These are phyloP conservation scores for Clavispora asparagi DNA, from an alignment of 805 yeast genomes.

Conservation along the genomic window DNA sequence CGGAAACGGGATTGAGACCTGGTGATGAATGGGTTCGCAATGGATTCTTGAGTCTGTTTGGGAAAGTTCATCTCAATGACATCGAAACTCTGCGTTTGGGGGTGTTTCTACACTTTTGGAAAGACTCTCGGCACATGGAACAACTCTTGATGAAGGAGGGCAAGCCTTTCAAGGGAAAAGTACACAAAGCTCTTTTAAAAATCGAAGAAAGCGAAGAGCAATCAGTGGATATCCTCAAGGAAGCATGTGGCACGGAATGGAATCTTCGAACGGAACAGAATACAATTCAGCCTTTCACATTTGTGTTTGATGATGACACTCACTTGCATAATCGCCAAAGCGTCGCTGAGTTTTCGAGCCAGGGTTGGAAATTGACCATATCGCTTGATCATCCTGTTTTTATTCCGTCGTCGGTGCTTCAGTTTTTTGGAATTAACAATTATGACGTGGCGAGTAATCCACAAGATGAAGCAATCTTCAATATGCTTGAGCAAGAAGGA, in stretches of 20 bases:
- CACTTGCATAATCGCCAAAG: slow-evolving; percentile 1
- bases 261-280: slow-evolving; percentile 6
- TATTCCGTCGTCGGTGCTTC: slow-evolving; percentile 25
- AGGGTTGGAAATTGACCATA: slow-evolving; percentile 24
- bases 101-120: slow-evolving; percentile 32
- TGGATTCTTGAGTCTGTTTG: slow-evolving; percentile 24
- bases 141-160: not conserved
- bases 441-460: slow-evolving; percentile 1
- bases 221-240: slow-evolving; percentile 18
- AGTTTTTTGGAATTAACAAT: slow-evolving; percentile 23
- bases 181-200: slow-evolving; percentile 19
- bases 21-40: slow-evolving; percentile 16
- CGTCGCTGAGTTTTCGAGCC: not conserved
- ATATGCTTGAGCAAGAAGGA: not conserved
- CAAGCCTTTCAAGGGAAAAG: slow-evolving; percentile 1
- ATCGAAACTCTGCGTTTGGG: slow-evolving; percentile 22
- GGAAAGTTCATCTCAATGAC: slow-evolving; percentile 26
- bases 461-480: not conserved
- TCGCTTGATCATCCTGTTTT: slow-evolving; percentile 21
- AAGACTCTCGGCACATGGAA: slow-evolving; percentile 19
- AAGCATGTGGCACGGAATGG: slow-evolving; percentile 20
- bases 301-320: slow-evolving; percentile 13
- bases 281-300: slow-evolving; percentile 12
- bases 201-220: slow-evolving; percentile 11
- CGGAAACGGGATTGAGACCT: slow-evolving; percentile 17